Evolutionary conservation across 768 basidiomycete species (phyloP).

Genomic region (Cystofilobasidium macerans): DNA sequence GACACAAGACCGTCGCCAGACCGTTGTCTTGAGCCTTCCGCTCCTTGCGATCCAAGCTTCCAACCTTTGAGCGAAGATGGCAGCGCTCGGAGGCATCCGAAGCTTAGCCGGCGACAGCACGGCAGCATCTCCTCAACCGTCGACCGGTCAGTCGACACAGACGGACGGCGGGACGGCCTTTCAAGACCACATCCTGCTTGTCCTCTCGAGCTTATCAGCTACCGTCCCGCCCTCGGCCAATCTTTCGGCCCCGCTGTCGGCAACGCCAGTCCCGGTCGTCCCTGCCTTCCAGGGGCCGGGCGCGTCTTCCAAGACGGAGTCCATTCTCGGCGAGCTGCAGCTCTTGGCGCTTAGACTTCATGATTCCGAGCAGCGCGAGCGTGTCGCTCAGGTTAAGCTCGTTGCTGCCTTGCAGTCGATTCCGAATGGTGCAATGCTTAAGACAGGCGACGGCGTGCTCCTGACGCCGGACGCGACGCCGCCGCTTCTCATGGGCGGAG

Average conservation of each 20-base stretch:
- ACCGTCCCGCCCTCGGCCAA: neutral
- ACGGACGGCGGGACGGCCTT: neutral
- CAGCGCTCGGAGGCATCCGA: too few relatives aligned
- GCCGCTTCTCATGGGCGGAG: slow-evolving; percentile 1
- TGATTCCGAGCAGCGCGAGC: slow-evolving; percentile 5
- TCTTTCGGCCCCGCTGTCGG: neutral
- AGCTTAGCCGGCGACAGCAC: too few relatives aligned
- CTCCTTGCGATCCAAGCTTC: too few relatives aligned
- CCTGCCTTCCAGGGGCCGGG: neutral
- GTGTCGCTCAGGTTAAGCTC: slow-evolving; percentile 4
- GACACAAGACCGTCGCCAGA: too few relatives aligned
- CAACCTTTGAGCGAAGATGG: too few relatives aligned
- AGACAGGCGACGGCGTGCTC: neutral
- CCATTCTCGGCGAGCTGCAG: slow-evolving; percentile 26
- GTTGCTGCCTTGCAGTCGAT: neutral
- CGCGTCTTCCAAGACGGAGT: slow-evolving; percentile 28
- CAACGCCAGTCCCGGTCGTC: neutral
- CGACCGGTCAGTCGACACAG: neutral
- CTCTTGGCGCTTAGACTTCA: slow-evolving; percentile 28
- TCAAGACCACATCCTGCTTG: slow-evolving; percentile 9
- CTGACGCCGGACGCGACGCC: neutral
- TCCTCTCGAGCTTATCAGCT: neutral
- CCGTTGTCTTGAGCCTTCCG: too few relatives aligned
- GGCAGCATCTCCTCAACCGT: too few relatives aligned
- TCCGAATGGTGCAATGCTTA: slow-evolving; percentile 3